phyloP scores from a whole-genome alignment of 1,139 yeast species.

The Diutina neorugosa region DNA sequence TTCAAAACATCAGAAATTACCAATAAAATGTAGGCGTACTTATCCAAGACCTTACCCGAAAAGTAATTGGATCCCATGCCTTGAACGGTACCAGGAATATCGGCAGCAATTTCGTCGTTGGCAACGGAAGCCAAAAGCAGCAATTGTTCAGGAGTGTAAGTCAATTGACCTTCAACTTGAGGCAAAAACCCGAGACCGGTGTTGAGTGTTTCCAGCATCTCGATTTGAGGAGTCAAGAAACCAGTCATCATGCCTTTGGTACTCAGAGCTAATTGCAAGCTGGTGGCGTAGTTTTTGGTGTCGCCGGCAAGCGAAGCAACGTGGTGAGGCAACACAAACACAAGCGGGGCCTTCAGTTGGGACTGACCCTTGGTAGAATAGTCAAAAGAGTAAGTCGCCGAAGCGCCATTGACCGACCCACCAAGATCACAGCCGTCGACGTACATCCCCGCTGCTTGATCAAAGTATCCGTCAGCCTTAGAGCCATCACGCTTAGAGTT shows the following conservation, averaged over 20 bases:
- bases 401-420: constrained; percentile 6
- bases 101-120: constrained; percentile 40
- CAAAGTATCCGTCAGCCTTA: constrained; percentile 22
- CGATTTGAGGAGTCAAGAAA: constrained; percentile 30
- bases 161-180: constrained; percentile 10
- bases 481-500: constrained; percentile 4
- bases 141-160: constrained; percentile 41
- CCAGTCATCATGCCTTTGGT: constrained; percentile 62
- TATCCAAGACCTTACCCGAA: constrained; percentile 64
- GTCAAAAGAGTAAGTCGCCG: constrained; percentile 39
- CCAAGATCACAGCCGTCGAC: constrained; percentile 21
- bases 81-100: constrained; percentile 38
- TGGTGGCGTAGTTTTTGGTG: constrained; percentile 28
- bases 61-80: constrained; percentile 44
- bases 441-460: constrained; percentile 53
- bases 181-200: constrained; percentile 2
- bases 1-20: constrained; percentile 49
- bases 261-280: constrained; percentile 40
- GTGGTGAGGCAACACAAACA: constrained; percentile 70
- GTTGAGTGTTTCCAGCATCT: constrained; percentile 5
- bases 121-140: constrained; percentile 42
- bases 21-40: constrained; percentile 59
- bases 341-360: constrained; percentile 35
- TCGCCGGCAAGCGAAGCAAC: constrained; percentile 30
- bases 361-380: constrained; percentile 46